phyloP scores from a whole-genome alignment of 2,329 filamentous ascomycete species.

The Macrophomina tecta region DNA sequence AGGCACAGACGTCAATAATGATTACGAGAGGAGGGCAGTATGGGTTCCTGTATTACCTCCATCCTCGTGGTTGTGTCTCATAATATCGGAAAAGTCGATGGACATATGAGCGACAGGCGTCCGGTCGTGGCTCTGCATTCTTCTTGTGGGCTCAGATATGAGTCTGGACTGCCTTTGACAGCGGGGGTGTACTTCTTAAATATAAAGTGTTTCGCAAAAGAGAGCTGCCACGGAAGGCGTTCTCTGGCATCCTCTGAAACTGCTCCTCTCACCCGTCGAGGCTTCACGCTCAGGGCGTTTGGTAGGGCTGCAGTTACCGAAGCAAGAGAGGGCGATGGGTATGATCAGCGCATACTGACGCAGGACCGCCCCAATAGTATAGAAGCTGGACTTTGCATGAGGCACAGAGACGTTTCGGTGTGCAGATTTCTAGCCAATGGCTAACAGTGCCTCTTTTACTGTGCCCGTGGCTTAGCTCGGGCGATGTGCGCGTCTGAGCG shows the following conservation, averaged over 20 bases:
- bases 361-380: not conserved
- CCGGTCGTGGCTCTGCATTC: too few relatives aligned
- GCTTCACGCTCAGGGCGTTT: not conserved
- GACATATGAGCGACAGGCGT: too few relatives aligned
- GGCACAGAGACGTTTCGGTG: not conserved
- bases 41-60: too few relatives aligned
- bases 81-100: too few relatives aligned
- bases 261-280: not conserved
- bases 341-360: not conserved
- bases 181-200: too few relatives aligned
- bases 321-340: not conserved
- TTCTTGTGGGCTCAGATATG: too few relatives aligned
- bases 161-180: too few relatives aligned
- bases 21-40: too few relatives aligned
- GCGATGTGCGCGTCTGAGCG: not conserved
- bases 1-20: too few relatives aligned
- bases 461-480: not conserved
- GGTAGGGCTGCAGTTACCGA: not conserved
- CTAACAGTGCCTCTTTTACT: not conserved
- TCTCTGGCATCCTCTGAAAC: not conserved
- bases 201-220: too few relatives aligned
- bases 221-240: too few relatives aligned
- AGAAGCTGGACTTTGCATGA: not conserved
- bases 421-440: not conserved
- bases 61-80: too few relatives aligned